Conservation (phyloP, 192 early-diverging fungal species). For the Podila horticola region DNA sequence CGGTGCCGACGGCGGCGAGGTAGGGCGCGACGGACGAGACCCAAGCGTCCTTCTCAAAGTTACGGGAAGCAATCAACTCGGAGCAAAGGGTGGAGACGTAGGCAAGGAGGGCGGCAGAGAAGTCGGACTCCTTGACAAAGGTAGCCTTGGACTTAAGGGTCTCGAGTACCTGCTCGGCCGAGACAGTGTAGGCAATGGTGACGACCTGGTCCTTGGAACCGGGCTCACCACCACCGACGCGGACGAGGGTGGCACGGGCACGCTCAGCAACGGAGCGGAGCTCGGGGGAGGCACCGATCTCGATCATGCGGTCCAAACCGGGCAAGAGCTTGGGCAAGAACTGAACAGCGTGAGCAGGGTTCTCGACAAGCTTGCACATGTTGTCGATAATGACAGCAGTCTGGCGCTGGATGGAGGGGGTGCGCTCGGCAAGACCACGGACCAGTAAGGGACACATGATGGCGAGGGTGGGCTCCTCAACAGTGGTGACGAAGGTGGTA, state of each 20-base stretch:
- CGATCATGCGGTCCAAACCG: conserved; percentile 79
- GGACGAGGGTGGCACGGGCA: conserved; percentile 74
- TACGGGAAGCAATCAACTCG: conserved; percentile 68
- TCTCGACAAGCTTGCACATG: conserved; percentile 91
- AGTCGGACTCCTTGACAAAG: conserved; percentile 59
- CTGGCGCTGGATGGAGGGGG: conserved; percentile 77
- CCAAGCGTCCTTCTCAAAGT: conserved; percentile 77
- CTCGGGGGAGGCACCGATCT: conserved; percentile 82
- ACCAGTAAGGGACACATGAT: conserved; percentile 81
- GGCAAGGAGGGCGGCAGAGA: conserved; percentile 56
- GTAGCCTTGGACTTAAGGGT: conserved; percentile 63
- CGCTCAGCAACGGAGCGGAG: conserved; percentile 75
- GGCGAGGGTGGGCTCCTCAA: conserved; percentile 79
- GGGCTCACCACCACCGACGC: conserved; percentile 67
- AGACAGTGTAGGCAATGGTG: conserved; percentile 60
- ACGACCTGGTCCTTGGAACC: conserved; percentile 61
- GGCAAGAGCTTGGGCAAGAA: conserved; percentile 85
- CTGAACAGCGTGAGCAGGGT: conserved; percentile 80
- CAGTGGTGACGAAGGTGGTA: conserved; percentile 83
- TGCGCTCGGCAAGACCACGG: conserved; percentile 77
- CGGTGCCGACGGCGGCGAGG: conserved; percentile 62
- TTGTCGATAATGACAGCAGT: conserved; percentile 88
- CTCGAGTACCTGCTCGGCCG: conserved; percentile 54
- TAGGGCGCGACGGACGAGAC: conserved; percentile 67
- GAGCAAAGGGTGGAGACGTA: conserved; percentile 69